Evolutionary conservation across 208 protist genomes (phyloP), one percentile per base, ranked within the genome.

Genomic region (Leptomonas seymouri): DNA sequence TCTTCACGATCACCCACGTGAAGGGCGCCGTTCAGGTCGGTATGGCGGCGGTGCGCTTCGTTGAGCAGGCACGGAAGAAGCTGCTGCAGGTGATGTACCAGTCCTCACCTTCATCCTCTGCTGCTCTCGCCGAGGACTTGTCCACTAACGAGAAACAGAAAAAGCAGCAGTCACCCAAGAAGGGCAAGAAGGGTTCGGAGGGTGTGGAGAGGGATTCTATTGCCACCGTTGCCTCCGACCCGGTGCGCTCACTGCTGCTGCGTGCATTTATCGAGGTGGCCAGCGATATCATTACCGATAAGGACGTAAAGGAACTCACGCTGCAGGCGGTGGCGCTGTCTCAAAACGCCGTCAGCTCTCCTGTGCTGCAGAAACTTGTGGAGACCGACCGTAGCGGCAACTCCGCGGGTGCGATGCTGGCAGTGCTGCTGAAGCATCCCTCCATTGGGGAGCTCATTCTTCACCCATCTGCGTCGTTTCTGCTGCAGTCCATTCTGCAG

Each of bases 281-380:
- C 0, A 59, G 67, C 16, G 25, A 92, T 4, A 67, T 71, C 16
- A 21, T 72, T 27, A 27, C 48, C 21, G 67, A 78, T 6, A 66
- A 60, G 23, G 65, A 67, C 12, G 67, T 70, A 15, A 45, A 90
- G 51, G 53, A 65, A 23, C 67, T 81, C 5, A 34, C 55, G 0
- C n/a, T 49, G 7, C 28, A 78, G n/a, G 80, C 80, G 0, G 61
- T 85, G 8, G 48, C 50, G 30, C 85, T 96, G 27, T 74, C 85
- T 20, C 73, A 90, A 49, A 84, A 83, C 66, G 78, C 92, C 55
- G 81, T 82, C 14, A 86, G 80, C 18, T 93, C 87, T 2, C 89
- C 92, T 0, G 90, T 93, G 62, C 80, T 97, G 53, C 93, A 97
- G 61, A 86, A 87, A 48, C 56, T 97, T 39, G 62, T 95, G 44